Base-by-base conservation (phyloP, 495 filamentous ascomycete genomes). In the Daldinia caldariorum region DNA sequence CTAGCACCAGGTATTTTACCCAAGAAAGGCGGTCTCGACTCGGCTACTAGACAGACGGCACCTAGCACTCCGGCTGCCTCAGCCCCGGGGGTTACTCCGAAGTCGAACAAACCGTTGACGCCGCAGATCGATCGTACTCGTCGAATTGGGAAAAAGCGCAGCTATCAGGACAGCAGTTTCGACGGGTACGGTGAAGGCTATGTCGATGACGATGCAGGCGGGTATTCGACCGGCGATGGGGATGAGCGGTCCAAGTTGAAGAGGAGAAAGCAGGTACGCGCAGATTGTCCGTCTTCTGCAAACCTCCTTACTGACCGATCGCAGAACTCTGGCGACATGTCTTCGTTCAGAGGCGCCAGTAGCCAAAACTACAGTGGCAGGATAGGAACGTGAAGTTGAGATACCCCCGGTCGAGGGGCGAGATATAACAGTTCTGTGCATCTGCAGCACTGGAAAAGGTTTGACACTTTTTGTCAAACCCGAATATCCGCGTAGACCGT, bases 131-230 rank as follows among this genome's bases (percentile, higher is more conserved):
- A 79, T 67, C 70, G 71, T 43, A 63, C 77, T 63, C 62, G 62
- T 68, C 75, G 75, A 45, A 37, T 73, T 7, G 73, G 73, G 1
- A 86, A 84, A 79, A 86, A 83, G 76, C 77, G 83, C 66, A 80
- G 81, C 61, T 88, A 83, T 71, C 81, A 81, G 50, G 85, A 87
- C 68, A 82, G 78, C 62, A 87, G 83, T 70, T 87, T 81, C 70
- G 85, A 87, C 64, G 85, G 85, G 47, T 87, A 87, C 70, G 84
- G 83, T 26, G 85, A 87, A 61, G 83, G 85, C 18, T 86, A 70
- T 51, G 78, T 75, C 1, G 85, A 86, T 60, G 84, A 86, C 63
- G 83, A 86, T 58, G 66, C 70, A 1, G 83, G 81, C 31, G 84
- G 84, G 18, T 87, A 86, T 55, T 86, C 84, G 41, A 85, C 83